Conservation (phyloP, 2,329 filamentous ascomycete species). For the Aureobasidium sp. region DNA sequence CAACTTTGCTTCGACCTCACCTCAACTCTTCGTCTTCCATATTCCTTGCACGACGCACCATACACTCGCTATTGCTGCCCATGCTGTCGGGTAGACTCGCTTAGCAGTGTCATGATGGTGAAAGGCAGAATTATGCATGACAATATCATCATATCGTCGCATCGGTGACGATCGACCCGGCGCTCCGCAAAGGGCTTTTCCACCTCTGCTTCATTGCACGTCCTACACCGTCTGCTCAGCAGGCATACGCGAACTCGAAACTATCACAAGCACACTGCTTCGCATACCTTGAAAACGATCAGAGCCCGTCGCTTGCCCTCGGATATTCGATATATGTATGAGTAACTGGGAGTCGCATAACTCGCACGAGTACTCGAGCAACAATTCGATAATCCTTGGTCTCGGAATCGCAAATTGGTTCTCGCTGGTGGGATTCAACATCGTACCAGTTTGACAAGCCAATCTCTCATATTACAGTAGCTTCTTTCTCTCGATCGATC, state of each 20-base stretch:
- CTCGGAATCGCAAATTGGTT: too few species aligned
- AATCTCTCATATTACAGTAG: neutral
- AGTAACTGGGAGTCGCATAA: neutral
- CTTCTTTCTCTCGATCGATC: neutral
- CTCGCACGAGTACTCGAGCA: neutral
- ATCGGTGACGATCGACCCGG: neutral
- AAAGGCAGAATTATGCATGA: neutral
- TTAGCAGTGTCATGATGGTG: neutral
- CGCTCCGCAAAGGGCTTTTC: neutral
- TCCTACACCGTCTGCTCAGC: neutral
- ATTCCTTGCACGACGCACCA: neutral
- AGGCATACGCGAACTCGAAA: neutral
- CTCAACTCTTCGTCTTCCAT: neutral
- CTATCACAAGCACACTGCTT: neutral
- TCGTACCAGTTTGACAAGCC: neutral
- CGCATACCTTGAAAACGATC: neutral
- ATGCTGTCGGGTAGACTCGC: neutral
- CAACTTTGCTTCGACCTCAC: slow-evolving; percentile 14
- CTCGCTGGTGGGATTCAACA: neutral
- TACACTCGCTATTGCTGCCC: neutral
- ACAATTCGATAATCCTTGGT: neutral
- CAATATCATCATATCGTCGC: neutral
- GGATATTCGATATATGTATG: neutral
- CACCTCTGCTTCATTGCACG: neutral
- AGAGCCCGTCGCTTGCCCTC: too few species aligned